Conservation (phyloP, 768 basidiomycete genomes). For the Mycena amicta region DNA sequence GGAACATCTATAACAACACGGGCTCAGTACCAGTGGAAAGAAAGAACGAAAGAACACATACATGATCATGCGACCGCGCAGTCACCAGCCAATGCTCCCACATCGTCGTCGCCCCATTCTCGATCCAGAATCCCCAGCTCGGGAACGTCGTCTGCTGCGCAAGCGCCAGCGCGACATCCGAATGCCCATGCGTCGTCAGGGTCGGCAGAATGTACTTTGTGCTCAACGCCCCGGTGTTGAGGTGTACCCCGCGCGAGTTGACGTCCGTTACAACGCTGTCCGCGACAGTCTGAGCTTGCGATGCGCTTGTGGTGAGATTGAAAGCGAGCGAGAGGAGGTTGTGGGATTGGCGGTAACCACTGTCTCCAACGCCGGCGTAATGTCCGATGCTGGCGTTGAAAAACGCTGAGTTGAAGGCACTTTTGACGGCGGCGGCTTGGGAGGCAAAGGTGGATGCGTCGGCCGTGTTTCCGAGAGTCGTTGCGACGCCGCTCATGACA, state of each 20-base stretch:
- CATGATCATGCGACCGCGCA: conserved; percentile 35
- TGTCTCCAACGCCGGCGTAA: conserved; percentile 31
- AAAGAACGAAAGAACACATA: conserved; percentile 21
- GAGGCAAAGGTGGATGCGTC: conserved; percentile 28
- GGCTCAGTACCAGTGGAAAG: background rate
- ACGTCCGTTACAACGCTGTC: conserved; percentile 31
- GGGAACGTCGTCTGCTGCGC: conserved; percentile 33
- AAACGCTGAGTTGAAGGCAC: conserved; percentile 32
- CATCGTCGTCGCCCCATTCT: conserved; percentile 32
- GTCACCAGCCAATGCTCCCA: conserved; percentile 35
- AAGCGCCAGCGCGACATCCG: conserved; percentile 28
- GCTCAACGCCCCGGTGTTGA: conserved; percentile 30
- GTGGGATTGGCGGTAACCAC: conserved; percentile 33
- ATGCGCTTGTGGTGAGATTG: conserved; percentile 25
- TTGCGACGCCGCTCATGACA: conserved; percentile 29
- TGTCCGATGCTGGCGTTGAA: conserved; percentile 22
- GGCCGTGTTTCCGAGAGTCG: conserved; percentile 25
- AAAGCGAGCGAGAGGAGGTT: conserved; percentile 32
- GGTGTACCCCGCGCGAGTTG: conserved; percentile 22
- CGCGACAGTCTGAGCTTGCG: conserved; percentile 25
- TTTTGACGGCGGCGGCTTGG: conserved; percentile 28
- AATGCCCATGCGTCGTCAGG: conserved; percentile 26
- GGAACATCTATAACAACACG: conserved; percentile 26
- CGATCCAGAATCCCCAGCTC: conserved; percentile 36
- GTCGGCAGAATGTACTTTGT: conserved; percentile 31